These are phyloP conservation scores for Fusarium sp. DNA, from an alignment of 2,329 filamentous ascomycete species.

Conservation along the genomic window DNA sequence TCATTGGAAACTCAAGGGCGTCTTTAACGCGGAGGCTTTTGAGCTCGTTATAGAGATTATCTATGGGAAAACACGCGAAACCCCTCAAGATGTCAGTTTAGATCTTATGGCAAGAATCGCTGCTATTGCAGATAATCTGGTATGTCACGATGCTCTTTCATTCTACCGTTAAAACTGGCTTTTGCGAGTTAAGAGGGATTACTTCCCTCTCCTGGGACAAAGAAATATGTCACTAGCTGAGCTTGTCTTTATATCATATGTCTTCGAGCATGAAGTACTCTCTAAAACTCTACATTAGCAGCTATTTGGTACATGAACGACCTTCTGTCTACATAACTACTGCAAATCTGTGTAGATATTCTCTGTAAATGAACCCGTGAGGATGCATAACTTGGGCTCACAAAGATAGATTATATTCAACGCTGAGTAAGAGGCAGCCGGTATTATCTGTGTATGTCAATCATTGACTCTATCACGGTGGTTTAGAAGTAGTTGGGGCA, in stretches of 20 bases:
- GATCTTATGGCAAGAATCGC: background rate
- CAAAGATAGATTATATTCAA: background rate
- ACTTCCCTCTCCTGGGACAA: rapidly evolving
- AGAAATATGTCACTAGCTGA: background rate
- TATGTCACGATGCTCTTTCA: background rate
- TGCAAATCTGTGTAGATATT: background rate
- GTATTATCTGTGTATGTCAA: too few relatives aligned
- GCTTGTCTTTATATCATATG: background rate
- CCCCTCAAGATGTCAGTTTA: rapidly evolving
- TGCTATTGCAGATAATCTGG: background rate
- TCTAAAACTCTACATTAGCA: background rate
- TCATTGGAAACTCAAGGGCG: background rate
- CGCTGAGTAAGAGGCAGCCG: too few relatives aligned
- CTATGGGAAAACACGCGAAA: background rate
- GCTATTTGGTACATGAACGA: background rate
- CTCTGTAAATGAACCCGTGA: background rate
- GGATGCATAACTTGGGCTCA: background rate
- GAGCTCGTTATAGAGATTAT: background rate
- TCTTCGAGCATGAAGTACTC: background rate
- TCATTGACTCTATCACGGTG: too few relatives aligned
- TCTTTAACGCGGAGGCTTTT: background rate
- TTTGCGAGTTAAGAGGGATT: rapidly evolving
- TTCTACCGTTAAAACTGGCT: background rate
- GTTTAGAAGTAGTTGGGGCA: too few relatives aligned
- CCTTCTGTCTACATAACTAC: background rate